Evolutionary conservation across 495 filamentous ascomycete species (phyloP).

Genomic region (Hypoxylon intermedium): DNA sequence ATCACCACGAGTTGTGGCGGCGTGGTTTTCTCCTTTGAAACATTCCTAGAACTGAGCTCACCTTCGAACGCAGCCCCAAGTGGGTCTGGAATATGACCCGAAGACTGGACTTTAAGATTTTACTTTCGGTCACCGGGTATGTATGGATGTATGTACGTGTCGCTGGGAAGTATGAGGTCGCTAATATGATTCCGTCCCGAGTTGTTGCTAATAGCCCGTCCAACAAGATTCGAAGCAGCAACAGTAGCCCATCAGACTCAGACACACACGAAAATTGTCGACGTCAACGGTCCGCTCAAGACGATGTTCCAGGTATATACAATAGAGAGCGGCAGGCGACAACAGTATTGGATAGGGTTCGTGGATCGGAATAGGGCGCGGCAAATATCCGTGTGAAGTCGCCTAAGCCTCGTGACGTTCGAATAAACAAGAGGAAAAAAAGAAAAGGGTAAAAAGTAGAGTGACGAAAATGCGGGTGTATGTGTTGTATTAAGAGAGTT

Average conservation of each 20-base stretch:
- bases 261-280: too few species aligned
- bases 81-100: constrained; percentile 28
- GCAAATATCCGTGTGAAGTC: constrained; percentile 15
- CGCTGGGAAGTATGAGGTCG: constrained; percentile 19
- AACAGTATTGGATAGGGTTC: constrained; percentile 11
- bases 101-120: constrained; percentile 12
- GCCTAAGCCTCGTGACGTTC: constrained; percentile 25
- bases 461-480: constrained; percentile 36
- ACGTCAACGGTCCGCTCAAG: background rate
- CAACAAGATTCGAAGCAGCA: background rate
- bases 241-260: too few species aligned
- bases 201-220: background rate
- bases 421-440: constrained; percentile 26
- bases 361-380: constrained; percentile 5
- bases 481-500: constrained; percentile 39
- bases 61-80: constrained; percentile 21
- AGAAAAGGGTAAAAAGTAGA: constrained; percentile 25
- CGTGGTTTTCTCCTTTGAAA: constrained; percentile 20
- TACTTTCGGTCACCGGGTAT: constrained; percentile 9
- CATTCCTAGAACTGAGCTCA: constrained; percentile 24
- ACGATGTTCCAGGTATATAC: constrained; percentile 1
- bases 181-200: constrained; percentile 17
- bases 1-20: constrained; percentile 23
- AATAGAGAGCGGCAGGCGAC: background rate
- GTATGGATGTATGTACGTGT: constrained; percentile 17